These are phyloP conservation scores for Discostella pseudostelligera DNA, from an alignment of 108 stramenopile species.

Conservation along the genomic window DNA sequence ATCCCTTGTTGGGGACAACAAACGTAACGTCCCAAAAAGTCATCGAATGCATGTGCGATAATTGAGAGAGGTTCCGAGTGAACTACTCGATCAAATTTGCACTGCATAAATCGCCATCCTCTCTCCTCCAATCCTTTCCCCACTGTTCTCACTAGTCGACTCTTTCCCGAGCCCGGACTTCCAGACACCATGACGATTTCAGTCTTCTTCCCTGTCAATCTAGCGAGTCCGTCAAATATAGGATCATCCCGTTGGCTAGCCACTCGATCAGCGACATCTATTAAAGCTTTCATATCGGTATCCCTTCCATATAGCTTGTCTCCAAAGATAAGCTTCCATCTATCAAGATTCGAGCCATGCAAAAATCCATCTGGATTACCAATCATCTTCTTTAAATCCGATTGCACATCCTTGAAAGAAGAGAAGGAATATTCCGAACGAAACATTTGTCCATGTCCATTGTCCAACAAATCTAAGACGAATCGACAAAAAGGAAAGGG, in stretches of 20 bases:
- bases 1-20: neutral
- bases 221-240: conserved; percentile 5
- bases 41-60: conserved; percentile 17
- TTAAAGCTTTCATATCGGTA: conserved; percentile 6
- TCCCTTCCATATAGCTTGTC: conserved; percentile 24
- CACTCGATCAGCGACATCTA: conserved; percentile 16
- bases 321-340: conserved; percentile 12
- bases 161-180: conserved; percentile 60
- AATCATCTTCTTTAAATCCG: conserved; percentile 27
- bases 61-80: conserved; percentile 10
- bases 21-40: conserved; percentile 6
- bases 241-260: neutral
- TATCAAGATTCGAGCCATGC: conserved; percentile 1
- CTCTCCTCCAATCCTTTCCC: neutral
- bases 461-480: conserved; percentile 11
- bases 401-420: conserved; percentile 18
- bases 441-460: conserved; percentile 13
- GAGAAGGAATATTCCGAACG: conserved; percentile 14
- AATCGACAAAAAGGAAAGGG: conserved; percentile 25
- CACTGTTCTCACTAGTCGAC: conserved; percentile 28
- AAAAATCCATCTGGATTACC: conserved; percentile 21
- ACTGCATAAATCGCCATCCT: conserved; percentile 20
- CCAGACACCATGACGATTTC: conserved; percentile 44
- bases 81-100: conserved; percentile 27
- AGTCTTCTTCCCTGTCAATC: conserved; percentile 4